Conservation (phyloP, 495 filamentous ascomycete species). For the Podospora anserina region DNA sequence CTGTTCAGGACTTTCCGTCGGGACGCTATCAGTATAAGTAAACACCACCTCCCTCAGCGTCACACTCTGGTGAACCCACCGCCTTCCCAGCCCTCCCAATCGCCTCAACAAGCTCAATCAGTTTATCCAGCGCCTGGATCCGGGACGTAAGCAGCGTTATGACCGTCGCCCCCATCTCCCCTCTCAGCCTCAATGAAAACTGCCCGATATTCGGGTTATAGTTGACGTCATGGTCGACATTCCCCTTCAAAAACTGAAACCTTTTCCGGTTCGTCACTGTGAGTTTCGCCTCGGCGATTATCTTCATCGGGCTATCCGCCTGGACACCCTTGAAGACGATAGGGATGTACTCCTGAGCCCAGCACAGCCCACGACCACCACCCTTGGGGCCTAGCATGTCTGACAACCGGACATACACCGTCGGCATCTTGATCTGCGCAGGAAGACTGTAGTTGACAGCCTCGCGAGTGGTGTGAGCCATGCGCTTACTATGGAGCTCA, state of each 20-base stretch:
- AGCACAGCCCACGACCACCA: slow-evolving; percentile 24
- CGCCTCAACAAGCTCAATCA: slow-evolving; percentile 63
- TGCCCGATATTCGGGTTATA: slow-evolving; percentile 55
- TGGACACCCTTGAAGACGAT: slow-evolving; percentile 50
- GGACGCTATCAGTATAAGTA: slow-evolving; percentile 47
- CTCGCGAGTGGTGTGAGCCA: slow-evolving; percentile 29
- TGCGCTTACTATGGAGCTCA: slow-evolving; percentile 39
- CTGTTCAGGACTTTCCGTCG: background rate
- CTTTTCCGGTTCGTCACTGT: slow-evolving; percentile 35
- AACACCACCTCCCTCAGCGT: slow-evolving; percentile 63
- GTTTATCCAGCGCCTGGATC: slow-evolving; percentile 57
- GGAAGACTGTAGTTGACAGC: slow-evolving; percentile 28
- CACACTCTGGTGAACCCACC: slow-evolving; percentile 51
- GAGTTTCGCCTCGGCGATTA: slow-evolving; percentile 33
- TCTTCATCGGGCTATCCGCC: slow-evolving; percentile 10
- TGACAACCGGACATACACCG: slow-evolving; percentile 43
- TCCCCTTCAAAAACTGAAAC: slow-evolving; percentile 48
- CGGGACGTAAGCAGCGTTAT: slow-evolving; percentile 53
- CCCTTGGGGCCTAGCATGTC: slow-evolving; percentile 35
- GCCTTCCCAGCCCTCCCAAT: slow-evolving; percentile 50
- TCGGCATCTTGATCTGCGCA: slow-evolving; percentile 40
- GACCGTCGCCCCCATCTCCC: slow-evolving; percentile 54
- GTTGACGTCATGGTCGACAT: slow-evolving; percentile 56
- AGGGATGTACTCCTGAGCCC: slow-evolving; percentile 55
- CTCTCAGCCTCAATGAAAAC: slow-evolving; percentile 58